Evolutionary conservation across 2,329 filamentous ascomycete species (phyloP), one percentile per base, ranked within the genome.

Genomic region (Cordyceps javanica): DNA sequence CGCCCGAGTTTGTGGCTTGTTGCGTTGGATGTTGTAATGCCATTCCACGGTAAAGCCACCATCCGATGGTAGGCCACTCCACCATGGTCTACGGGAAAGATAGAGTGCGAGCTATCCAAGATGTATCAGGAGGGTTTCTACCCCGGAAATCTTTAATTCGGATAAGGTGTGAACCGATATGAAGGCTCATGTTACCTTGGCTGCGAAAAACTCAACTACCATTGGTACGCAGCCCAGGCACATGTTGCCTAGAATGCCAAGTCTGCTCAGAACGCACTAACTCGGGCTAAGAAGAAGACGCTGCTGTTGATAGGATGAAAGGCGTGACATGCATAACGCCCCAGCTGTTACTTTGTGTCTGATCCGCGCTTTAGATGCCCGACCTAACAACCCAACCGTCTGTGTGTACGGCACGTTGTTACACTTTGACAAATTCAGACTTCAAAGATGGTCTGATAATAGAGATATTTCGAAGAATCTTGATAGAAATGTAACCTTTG

Each of bases 61-160:
- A 57, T 57, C 55, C 55, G 55, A 51, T 50, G 39, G 10, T 16
- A 11, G 30, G 39, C 11, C 25, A 39, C 13, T 25, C 34, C 42
- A 28, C 32, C 28, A 9, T 28, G 16, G 1, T 11, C 5, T 11
- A 14, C 42, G n/a, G 11, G 8, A 28, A 34, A 45, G 25, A 21
- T n/a, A 2, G 9, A 21, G 30, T 25, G 21, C 21, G n/a, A 23
- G 9, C 32, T 55, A 4, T 13, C 34, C n/a, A 11, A 28, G 5
- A 26, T 55, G 53, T 55, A 55, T 48, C 53, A 55, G 53, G 44
- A 55, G 53, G 6, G 53, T 55, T 55, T 55, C 53, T 55, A 23
- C 25, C 53, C 42, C 34, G 39, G 42, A 45, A 48, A 55, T 39
- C 32, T 41, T 42, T 41, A 52, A 45, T 52, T 30, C 55, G 55